Conservation (phyloP, 23 red algal species). For the Pyropia yezoensis region DNA sequence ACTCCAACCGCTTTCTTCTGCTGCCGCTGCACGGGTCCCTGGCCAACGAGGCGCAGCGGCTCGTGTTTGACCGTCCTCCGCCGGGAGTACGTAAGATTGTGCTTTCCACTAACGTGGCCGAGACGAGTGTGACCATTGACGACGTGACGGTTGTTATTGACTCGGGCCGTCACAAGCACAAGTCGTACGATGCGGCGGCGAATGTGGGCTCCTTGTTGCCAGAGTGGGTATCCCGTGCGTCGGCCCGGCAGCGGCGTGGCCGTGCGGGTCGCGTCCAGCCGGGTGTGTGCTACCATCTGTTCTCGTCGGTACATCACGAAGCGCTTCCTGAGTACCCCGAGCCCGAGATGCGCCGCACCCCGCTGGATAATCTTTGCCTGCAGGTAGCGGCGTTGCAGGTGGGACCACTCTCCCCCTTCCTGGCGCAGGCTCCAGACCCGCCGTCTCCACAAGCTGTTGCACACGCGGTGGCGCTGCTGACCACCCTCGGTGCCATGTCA, state of each 20-base stretch:
- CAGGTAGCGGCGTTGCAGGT: neutral
- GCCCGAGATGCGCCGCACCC: conserved; percentile 28
- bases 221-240: conserved; percentile 13
- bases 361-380: conserved; percentile 16
- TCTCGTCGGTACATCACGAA: conserved; percentile 9
- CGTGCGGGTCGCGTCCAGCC: conserved; percentile 28
- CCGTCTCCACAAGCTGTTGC: conserved; percentile 5
- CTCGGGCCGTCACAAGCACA: conserved; percentile 11
- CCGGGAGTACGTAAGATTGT: conserved; percentile 24
- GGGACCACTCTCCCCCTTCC: neutral
- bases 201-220: conserved; percentile 7
- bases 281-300: conserved; percentile 44
- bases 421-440: neutral
- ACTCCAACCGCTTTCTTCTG: conserved; percentile 7
- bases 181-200: conserved; percentile 6
- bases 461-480: neutral
- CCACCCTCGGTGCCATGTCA: neutral
- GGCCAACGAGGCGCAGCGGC: conserved; percentile 16
- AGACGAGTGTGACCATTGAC: conserved; percentile 40
- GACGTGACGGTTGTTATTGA: conserved; percentile 23
- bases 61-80: conserved; percentile 16
- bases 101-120: conserved; percentile 32
- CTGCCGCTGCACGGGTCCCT: conserved; percentile 13
- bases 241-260: conserved; percentile 35
- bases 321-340: conserved; percentile 8